phyloP scores from a whole-genome alignment of 2,329 filamentous ascomycete genomes.

The Beauveria varroae region DNA sequence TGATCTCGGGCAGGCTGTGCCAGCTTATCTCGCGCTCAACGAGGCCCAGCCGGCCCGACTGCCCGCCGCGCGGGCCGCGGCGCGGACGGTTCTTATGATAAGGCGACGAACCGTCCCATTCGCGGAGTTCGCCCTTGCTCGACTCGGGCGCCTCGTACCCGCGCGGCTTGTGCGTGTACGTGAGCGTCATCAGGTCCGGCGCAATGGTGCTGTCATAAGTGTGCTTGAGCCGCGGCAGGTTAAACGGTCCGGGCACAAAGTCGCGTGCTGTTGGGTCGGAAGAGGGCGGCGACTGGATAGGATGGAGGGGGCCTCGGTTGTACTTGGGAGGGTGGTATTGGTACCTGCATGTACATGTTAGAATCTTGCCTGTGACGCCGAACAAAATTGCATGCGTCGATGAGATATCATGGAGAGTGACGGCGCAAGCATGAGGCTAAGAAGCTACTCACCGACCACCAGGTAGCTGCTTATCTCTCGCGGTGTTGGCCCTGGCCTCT shows the following conservation, averaged over 20 bases:
- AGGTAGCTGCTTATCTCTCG: constrained; percentile 33
- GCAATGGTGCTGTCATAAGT: constrained; percentile 84
- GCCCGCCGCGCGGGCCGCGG: constrained; percentile 72
- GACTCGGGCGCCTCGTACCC: constrained; percentile 51
- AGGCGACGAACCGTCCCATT: constrained; percentile 84
- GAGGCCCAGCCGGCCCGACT: constrained; percentile 55
- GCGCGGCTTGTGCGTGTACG: constrained; percentile 79
- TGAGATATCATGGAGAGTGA: neutral
- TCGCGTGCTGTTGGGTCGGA: constrained; percentile 83
- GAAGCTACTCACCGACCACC: constrained; percentile 36
- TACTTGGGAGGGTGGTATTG: constrained; percentile 92
- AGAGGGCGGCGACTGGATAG: constrained; percentile 78
- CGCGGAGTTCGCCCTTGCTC: constrained; percentile 58
- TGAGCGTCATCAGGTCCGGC: constrained; percentile 78
- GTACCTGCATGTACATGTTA: constrained; percentile 55
- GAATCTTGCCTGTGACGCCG: neutral
- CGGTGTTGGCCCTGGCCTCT: constrained; percentile 26
- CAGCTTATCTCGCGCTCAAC: constrained; percentile 70
- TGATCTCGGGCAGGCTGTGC: constrained; percentile 76
- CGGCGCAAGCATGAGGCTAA: neutral
- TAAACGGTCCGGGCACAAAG: constrained; percentile 88
- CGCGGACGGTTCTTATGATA: constrained; percentile 90
- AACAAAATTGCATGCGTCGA: neutral
- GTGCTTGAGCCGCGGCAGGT: constrained; percentile 76
- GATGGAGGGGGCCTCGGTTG: constrained; percentile 87